Conservation (phyloP, 75 land plant genomes). For the Picea glauca region DNA sequence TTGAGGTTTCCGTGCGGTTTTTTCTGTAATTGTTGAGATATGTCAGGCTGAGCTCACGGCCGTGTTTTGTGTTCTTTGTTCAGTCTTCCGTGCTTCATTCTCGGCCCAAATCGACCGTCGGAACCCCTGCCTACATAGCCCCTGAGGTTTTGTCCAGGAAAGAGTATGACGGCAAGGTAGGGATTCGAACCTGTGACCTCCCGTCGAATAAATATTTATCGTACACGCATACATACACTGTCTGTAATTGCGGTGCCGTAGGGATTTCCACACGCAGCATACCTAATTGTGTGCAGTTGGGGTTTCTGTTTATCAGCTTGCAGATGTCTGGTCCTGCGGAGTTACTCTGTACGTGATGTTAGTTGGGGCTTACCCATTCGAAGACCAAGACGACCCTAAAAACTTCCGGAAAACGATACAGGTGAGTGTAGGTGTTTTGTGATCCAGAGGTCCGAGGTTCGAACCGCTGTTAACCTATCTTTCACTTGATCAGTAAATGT, state of each 20-base stretch:
- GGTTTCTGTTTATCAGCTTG: conserved; percentile 19
- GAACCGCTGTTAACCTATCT: no score
- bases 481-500: background rate
- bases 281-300: no score
- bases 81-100: conserved; percentile 60
- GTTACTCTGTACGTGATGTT: conserved; percentile 55
- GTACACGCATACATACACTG: no score
- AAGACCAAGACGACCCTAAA: conserved; percentile 53
- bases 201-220: no score
- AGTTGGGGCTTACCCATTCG: conserved; percentile 49
- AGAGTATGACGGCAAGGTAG: conserved; percentile 69
- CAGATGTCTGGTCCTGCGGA: conserved; percentile 62
- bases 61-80: background rate
- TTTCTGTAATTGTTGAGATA: background rate
- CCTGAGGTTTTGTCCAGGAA: conserved; percentile 63
- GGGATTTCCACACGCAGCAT: background rate
- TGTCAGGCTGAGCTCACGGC: no score
- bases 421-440: conserved; percentile 13
- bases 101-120: conserved; percentile 69
- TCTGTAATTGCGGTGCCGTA: no score
- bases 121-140: conserved; percentile 70
- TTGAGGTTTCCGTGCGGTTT: background rate
- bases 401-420: conserved; percentile 46
- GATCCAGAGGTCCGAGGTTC: background rate
- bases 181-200: background rate